phyloP scores from a whole-genome alignment of 225 moss, liverwort and hornwort genomes.

The Antitrichia curtipendula region DNA sequence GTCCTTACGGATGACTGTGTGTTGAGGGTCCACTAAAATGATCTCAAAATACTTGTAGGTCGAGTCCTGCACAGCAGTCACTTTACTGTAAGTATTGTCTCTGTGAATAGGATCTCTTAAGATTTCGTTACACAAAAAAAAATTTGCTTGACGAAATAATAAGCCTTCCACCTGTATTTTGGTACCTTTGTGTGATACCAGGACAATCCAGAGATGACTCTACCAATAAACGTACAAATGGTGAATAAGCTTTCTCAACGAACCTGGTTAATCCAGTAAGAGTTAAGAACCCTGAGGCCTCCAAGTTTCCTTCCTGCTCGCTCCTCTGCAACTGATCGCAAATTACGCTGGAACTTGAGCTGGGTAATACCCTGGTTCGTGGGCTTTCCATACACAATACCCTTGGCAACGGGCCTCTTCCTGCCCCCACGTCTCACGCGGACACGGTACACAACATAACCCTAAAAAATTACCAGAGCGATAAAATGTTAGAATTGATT shows the following conservation, averaged over 20 bases:
- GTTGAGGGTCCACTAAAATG: conserved; percentile 58
- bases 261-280: conserved; percentile 37
- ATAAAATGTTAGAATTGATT: not conserved
- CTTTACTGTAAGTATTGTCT: not conserved
- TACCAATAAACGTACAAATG: not conserved
- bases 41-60: conserved; percentile 85
- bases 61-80: conserved; percentile 42
- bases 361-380: conserved; percentile 7
- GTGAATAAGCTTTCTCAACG: not conserved
- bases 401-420: conserved; percentile 75
- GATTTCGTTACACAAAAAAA: not conserved
- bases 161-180: not conserved
- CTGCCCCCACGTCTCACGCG: conserved; percentile 67
- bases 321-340: conserved; percentile 27
- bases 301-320: conserved; percentile 26
- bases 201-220: not conserved
- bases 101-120: not conserved
- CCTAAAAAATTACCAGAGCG: conserved; percentile 11
- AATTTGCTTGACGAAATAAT: not conserved
- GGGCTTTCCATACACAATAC: conserved; percentile 17
- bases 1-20: conserved; percentile 61
- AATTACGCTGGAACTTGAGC: conserved; percentile 21
- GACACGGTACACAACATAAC: conserved; percentile 62
- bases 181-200: not conserved
- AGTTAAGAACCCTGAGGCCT: conserved; percentile 28